Conservation (phyloP, 2,329 filamentous ascomycete species). For the Periconia sp. region DNA sequence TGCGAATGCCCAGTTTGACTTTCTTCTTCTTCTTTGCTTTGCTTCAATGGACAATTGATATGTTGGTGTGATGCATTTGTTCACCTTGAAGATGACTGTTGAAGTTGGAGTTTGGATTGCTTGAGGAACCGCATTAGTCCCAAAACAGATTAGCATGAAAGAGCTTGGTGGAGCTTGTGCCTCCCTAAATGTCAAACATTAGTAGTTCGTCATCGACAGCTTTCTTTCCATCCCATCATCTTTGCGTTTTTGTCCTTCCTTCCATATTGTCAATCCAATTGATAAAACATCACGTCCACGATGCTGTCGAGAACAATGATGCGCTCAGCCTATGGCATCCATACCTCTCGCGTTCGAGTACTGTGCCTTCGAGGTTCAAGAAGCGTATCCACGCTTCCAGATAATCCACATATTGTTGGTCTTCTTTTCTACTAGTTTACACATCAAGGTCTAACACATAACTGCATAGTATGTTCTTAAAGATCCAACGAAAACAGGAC, state of each 20-base stretch:
- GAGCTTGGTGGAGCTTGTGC: not conserved
- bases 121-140: no score
- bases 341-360: slow-evolving; percentile 11
- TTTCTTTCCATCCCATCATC: no score
- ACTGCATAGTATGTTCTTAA: slow-evolving; percentile 52
- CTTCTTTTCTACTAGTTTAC: not conserved
- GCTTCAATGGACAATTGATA: no score
- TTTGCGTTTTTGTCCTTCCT: no score
- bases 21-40: no score
- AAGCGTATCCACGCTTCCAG: slow-evolving; percentile 44
- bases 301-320: slow-evolving; percentile 25
- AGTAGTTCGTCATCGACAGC: slow-evolving; percentile 6
- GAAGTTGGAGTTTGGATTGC: no score
- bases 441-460: slow-evolving; percentile 2
- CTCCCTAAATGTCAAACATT: no score
- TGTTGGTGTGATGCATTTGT: no score
- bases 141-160: not conserved
- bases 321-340: slow-evolving; percentile 21
- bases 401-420: slow-evolving; percentile 47
- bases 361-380: slow-evolving; percentile 27
- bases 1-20: no score
- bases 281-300: not conserved
- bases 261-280: not conserved
- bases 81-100: no score
- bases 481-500: slow-evolving; percentile 41